Evolutionary conservation across 768 basidiomycete species (phyloP), one percentile per base, ranked within the genome.

Genomic region (Lepiota subincarnata): DNA sequence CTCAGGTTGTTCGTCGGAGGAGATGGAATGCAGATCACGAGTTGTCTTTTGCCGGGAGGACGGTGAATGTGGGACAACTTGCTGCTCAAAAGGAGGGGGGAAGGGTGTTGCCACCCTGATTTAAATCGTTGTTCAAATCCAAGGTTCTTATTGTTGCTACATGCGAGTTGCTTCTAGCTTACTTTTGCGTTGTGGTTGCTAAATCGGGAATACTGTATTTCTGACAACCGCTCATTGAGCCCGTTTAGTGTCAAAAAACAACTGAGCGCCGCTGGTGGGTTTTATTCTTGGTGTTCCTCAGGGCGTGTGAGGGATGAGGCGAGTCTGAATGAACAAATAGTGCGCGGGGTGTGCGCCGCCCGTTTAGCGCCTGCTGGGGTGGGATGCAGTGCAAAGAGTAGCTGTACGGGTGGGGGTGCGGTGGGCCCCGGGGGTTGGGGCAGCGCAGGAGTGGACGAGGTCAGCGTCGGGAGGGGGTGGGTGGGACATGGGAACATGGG

Each of bases 41-140:
- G 40, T 50, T 37, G 35, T 20, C 11, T 6, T 18, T n/a, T 35
- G 45, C 16, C 45, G 26, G 45, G n/a, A n/a, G 16, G 16, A 47
- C 45, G 45, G 45, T 19, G 45, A 47, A 34, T 36, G 45, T 47
- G 45, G 19, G 45, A 5, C n/a, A n/a, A 46, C 28, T 46, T 12
- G 11, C 31, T 39, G 14, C 28, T 24, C 24, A 41, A n/a, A 28
- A 40, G 38, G 14, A 20, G 39, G 19, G 40, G 24, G 48, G n/a
- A n/a, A 36, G 26, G 2, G 22, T n/a, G 2, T 22, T 22, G 11
- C 22, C 43, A 11, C 22, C 13, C 14, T 11, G 12, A 20, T 7
- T 24, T 7, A 6, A 34, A 34, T 26, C 7, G 18, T 34, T 47
- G 31, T 34, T 47, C 18, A 47, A 47, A 12, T 35, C 31, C n/a